Evolutionary conservation across 169 alveolate species (phyloP).

Genomic region (Plasmodium gonderi): DNA sequence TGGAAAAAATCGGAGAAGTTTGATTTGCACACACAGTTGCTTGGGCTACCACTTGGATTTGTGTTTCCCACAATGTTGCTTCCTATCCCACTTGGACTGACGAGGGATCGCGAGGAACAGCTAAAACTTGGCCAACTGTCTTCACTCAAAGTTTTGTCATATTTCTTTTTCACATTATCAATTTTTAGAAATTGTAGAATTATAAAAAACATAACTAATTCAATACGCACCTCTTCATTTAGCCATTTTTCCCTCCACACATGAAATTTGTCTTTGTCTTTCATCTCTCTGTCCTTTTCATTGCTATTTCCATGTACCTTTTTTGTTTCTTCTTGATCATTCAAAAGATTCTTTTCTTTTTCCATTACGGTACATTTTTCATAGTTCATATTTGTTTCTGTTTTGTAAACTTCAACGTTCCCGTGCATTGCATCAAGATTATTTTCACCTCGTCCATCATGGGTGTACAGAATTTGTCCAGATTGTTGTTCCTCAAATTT

Average conservation of each 20-base stretch:
- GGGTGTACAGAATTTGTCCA: too few species aligned
- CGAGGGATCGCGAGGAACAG: neutral
- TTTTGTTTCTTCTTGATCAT: too few species aligned
- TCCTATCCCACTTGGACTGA: neutral
- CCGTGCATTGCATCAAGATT: too few species aligned
- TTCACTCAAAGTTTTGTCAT: conserved; percentile 65
- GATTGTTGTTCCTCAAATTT: neutral
- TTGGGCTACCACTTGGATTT: neutral
- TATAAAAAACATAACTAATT: conserved; percentile 44
- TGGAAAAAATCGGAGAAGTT: conserved; percentile 38
- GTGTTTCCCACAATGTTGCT: neutral
- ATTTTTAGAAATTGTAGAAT: conserved; percentile 56
- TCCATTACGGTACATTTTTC: too few species aligned
- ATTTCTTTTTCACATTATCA: conserved; percentile 41
- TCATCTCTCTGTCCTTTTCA: neutral
- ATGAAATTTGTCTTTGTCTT: neutral
- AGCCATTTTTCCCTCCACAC: conserved; percentile 43
- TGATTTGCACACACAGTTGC: neutral
- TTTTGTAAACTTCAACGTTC: too few species aligned
- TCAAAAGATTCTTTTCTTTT: too few species aligned
- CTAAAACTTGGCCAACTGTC: conserved; percentile 65
- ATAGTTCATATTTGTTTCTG: too few species aligned
- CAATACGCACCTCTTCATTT: conserved; percentile 34
- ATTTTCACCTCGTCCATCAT: too few species aligned
- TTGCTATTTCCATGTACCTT: neutral